phyloP scores from a whole-genome alignment of 768 basidiomycete species.

The Suillus sp. region DNA sequence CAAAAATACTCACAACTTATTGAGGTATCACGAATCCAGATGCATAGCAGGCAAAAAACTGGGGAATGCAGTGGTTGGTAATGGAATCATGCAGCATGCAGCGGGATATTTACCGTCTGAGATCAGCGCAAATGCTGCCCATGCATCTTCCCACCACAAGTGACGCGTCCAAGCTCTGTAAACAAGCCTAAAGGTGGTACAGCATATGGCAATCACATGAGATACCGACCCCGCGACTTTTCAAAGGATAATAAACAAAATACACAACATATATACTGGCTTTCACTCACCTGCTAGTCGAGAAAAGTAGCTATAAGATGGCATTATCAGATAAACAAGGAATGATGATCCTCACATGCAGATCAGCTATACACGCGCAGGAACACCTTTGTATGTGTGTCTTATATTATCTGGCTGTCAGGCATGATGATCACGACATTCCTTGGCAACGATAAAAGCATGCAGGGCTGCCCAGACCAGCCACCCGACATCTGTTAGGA shows the following conservation, averaged over 20 bases:
- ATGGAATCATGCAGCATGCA: not conserved
- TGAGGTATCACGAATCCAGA: not conserved
- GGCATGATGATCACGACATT: not conserved
- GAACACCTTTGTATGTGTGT: not conserved
- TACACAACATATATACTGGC: not conserved
- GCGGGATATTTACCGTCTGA: not conserved
- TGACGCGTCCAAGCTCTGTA: slow-evolving; percentile 2
- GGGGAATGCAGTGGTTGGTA: not conserved
- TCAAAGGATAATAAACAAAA: not conserved
- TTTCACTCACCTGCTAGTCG: not conserved
- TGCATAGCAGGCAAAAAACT: not conserved
- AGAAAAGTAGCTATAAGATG: not conserved
- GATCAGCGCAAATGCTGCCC: not conserved
- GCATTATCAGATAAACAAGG: not conserved
- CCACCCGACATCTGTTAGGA: not conserved
- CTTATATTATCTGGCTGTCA: not conserved
- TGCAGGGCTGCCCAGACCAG: not conserved
- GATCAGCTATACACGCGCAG: not conserved
- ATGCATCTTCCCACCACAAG: slow-evolving; percentile 7
- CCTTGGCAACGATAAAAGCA: not conserved
- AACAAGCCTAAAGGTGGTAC: slow-evolving; percentile 1
- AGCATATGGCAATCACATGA: not conserved
- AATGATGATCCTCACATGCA: not conserved
- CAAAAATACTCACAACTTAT: not conserved
- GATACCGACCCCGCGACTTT: not conserved